phyloP scores from a whole-genome alignment of 1,284 basidiomycete genomes.

The Xanthoconium separans region DNA sequence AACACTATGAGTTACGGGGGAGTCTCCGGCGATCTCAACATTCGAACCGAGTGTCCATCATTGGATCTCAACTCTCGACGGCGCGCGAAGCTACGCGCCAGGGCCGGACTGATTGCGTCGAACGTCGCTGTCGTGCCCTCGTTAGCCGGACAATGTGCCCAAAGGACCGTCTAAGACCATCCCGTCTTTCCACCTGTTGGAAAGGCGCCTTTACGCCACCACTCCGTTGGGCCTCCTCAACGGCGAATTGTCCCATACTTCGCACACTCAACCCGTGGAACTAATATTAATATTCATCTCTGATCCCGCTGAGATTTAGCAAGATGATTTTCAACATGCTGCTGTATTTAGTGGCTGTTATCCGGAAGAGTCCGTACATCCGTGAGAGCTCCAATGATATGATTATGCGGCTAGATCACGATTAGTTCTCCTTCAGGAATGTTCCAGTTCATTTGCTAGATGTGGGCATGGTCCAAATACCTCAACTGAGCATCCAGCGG shows the following conservation, averaged over 20 bases:
- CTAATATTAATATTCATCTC: slow-evolving; percentile 14
- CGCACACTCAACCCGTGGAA: slow-evolving; percentile 18
- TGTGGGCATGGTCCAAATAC: slow-evolving; percentile 22
- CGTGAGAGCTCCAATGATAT: slow-evolving; percentile 31
- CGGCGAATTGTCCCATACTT: slow-evolving; percentile 6
- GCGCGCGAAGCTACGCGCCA: slow-evolving; percentile 9
- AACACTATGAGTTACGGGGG: slow-evolving; percentile 8
- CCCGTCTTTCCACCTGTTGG: background rate
- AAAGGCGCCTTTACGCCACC: slow-evolving; percentile 3
- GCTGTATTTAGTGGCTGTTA: slow-evolving; percentile 19
- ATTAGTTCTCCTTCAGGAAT: slow-evolving; percentile 23
- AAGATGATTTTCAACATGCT: slow-evolving; percentile 24
- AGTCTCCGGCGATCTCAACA: slow-evolving; percentile 14
- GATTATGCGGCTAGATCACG: slow-evolving; percentile 27
- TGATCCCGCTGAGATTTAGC: slow-evolving; percentile 26
- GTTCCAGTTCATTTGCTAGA: slow-evolving; percentile 23
- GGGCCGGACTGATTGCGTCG: slow-evolving; percentile 21
- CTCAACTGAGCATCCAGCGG: slow-evolving; percentile 14
- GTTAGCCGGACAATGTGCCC: slow-evolving; percentile 1
- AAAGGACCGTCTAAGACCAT: slow-evolving; percentile 2
- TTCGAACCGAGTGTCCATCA: slow-evolving; percentile 6
- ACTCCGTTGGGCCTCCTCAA: slow-evolving; percentile 2
- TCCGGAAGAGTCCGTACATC: slow-evolving; percentile 23
- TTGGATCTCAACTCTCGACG: slow-evolving; percentile 9
- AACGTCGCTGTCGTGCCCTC: slow-evolving; percentile 7